These are phyloP conservation scores for Alternaria brassicicola DNA, from an alignment of 2,329 filamentous ascomycete genomes.

Conservation along the genomic window DNA sequence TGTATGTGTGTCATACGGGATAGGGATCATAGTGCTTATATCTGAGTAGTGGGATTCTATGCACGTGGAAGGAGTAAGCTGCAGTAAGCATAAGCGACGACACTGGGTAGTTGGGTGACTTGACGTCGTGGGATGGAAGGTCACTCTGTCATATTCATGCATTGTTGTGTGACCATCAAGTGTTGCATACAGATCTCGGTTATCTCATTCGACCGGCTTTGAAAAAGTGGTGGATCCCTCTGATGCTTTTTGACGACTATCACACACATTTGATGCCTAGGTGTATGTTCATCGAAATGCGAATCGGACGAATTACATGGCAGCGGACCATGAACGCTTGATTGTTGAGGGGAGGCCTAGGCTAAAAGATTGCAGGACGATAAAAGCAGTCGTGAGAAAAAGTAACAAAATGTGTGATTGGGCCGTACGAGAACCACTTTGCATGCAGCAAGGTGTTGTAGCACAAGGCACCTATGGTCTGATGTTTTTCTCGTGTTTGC, in stretches of 20 bases:
- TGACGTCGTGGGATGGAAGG: slow-evolving; percentile 4
- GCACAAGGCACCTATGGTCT: slow-evolving; percentile 11
- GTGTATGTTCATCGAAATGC: neutral
- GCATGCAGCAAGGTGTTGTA: slow-evolving; percentile 17
- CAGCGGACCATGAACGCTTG: neutral
- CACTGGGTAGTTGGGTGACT: slow-evolving; percentile 24
- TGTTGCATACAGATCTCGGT: neutral
- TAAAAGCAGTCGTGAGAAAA: slow-evolving; percentile 11
- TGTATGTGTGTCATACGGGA: slow-evolving; percentile 20
- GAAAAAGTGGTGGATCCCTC: neutral
- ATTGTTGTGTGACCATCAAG: slow-evolving; percentile 1
- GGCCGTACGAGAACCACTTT: slow-evolving; percentile 2
- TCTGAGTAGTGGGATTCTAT: neutral
- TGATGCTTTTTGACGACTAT: neutral
- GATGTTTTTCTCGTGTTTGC: slow-evolving; percentile 13
- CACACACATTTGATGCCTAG: neutral
- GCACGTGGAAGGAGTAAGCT: slow-evolving; percentile 34
- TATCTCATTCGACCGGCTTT: slow-evolving; percentile 1
- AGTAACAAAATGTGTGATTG: slow-evolving; percentile 17
- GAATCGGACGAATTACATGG: slow-evolving; percentile 4
- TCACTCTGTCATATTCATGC: neutral
- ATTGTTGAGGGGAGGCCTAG: slow-evolving; percentile 3
- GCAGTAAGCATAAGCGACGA: slow-evolving; percentile 32
- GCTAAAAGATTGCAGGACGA: slow-evolving; percentile 11
- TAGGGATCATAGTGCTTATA: slow-evolving; percentile 13